Evolutionary conservation across 1,284 basidiomycete species (phyloP), one percentile per base, ranked within the genome.

Genomic region (Xerocomus amazonicus): DNA sequence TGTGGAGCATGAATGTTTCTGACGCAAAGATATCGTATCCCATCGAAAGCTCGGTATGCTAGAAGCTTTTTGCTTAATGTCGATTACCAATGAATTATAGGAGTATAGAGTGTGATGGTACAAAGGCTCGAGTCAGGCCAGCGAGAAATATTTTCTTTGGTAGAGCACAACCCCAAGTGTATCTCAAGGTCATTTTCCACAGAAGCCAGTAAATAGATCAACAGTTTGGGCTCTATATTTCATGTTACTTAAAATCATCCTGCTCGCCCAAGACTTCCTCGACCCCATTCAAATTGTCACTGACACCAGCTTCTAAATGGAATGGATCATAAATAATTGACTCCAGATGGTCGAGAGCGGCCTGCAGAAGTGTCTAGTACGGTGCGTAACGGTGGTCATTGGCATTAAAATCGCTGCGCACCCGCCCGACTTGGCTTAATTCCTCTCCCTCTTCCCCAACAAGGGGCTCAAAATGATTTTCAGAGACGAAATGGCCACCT

Each of bases 321-420:
- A 62, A 66, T 9, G 75, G 71, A 66, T 87, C 69, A 63, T 82
- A 70, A 47, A 90, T 84, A 70, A 90, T 87, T 42, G 81, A 83
- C 62, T 91, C 86, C 51, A 91, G 75, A 66, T 88, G 78, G 13
- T 76, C 79, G 50, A 91, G 79, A 19, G 87, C 83, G 47, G 84
- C 87, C 86, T 90, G 68, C 59, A 54, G 53, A 42, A 55, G 42
- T 63, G 68, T 77, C 83, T 87, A 96, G 79, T 97, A 96, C 55
- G 93, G 93, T 54, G 81, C 74, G 71, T 77, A 95, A 70, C 93
- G 85, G 64, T 75, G 81, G 74, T 84, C 73, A 73, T 84, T 86
- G 71, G 81, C n/a, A n/a, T n/a, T 70, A 70, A 90, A 90, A 87
- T 91, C 83, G 70, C 83, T 87, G 84, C 92, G 92, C 85, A 96